Percentiles rank a stretch among this genome's conserved stretches.
These are phyloP conservation scores for Candida orba DNA, from an alignment of 805 yeast genomes.

Conservation along the genomic window DNA sequence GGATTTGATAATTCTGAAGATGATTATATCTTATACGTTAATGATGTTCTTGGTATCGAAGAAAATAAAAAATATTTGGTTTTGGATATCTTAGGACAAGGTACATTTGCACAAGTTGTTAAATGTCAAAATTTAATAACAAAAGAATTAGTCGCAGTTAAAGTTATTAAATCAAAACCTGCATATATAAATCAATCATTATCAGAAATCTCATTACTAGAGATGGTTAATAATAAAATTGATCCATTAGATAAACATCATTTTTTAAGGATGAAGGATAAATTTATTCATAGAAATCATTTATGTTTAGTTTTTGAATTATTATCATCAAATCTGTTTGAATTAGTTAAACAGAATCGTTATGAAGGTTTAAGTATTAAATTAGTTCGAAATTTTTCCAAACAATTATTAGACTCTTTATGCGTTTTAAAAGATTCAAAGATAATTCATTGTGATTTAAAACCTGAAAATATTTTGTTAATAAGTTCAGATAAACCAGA, in stretches of 20 bases:
- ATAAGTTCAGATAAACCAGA: constrained; percentile 61
- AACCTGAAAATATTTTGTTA: constrained; percentile 89
- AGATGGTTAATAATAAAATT: constrained; percentile 64
- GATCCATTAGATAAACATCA: constrained; percentile 69
- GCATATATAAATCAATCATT: constrained; percentile 88
- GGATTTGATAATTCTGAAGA: constrained; percentile 85
- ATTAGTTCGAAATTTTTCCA: constrained; percentile 68
- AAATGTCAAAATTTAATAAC: constrained; percentile 67
- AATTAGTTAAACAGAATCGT: constrained; percentile 85
- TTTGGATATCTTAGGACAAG: constrained; percentile 87
- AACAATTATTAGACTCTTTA: constrained; percentile 76
- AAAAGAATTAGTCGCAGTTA: constrained; percentile 88
- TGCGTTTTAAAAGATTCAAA: constrained; percentile 74
- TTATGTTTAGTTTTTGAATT: constrained; percentile 89
- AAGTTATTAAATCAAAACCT: constrained; percentile 87
- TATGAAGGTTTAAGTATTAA: constrained; percentile 84
- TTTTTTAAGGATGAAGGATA: constrained; percentile 73
- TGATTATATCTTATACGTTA: constrained; percentile 89
- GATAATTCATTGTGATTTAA: constrained; percentile 91
- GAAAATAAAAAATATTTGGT: constrained; percentile 85
- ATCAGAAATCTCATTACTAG: constrained; percentile 83
- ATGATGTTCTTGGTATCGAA: constrained; percentile 83
- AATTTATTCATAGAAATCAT: constrained; percentile 88
- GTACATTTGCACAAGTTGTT: constrained; percentile 97
- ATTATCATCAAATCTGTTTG: constrained; percentile 81